Evolutionary conservation across 2,329 filamentous ascomycete genomes (phyloP).

Genomic region (Hypoxylon sp.): DNA sequence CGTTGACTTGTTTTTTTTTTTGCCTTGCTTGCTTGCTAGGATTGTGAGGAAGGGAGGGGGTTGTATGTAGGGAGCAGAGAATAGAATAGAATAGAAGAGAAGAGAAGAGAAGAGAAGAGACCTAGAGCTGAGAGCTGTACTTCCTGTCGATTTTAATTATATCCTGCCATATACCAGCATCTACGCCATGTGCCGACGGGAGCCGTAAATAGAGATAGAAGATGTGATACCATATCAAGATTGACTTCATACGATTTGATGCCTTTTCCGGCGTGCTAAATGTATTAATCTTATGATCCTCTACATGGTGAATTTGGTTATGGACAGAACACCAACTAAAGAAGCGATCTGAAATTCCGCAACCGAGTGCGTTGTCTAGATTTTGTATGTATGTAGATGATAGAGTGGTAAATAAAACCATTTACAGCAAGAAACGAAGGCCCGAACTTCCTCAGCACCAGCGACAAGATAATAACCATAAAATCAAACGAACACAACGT

Average conservation of each 20-base stretch:
- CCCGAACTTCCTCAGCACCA: constrained; percentile 19
- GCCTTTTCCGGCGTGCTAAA: too few species aligned
- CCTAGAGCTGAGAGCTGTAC: constrained; percentile 14
- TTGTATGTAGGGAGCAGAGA: neutral
- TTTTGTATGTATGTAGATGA: constrained; percentile 12
- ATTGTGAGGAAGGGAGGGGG: neutral
- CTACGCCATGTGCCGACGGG: constrained; percentile 18
- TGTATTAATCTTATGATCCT: neutral
- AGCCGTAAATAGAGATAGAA: constrained; percentile 28
- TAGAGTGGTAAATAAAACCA: constrained; percentile 17
- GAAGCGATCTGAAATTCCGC: neutral
- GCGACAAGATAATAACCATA: constrained; percentile 18
- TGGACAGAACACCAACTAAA: too few species aligned
- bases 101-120: neutral
- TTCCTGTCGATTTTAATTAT: constrained; percentile 26
- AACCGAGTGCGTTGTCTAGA: constrained; percentile 24
- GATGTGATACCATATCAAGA: constrained; percentile 36
- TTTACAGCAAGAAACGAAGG: constrained; percentile 39
- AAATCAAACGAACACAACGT: constrained; percentile 8
- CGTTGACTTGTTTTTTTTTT: constrained; percentile 12
- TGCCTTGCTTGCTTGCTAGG: neutral
- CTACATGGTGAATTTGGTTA: neutral
- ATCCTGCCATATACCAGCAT: constrained; percentile 38
- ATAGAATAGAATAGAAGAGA: too few species aligned
- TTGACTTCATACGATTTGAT: neutral